A percentile compares a stretch with the other conserved stretches of the same genome.
Conservation (phyloP, 1,139 yeast species). For the Pichia sp. region DNA sequence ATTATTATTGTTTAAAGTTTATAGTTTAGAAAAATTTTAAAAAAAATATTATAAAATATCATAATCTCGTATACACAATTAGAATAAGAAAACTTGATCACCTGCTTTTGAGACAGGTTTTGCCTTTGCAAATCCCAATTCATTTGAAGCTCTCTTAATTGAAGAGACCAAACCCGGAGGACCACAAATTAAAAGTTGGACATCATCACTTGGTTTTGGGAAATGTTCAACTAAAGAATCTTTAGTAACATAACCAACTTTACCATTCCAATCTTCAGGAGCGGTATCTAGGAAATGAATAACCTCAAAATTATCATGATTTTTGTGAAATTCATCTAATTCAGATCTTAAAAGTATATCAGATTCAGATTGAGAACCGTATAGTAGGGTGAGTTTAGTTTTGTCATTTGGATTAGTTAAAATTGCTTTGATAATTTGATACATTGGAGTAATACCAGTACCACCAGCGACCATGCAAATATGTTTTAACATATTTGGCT, state of each 20-base stretch:
- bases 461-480: constrained; percentile 95
- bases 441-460: constrained; percentile 93
- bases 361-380: constrained; percentile 68
- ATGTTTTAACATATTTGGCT: constrained; percentile 68
- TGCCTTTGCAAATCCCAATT: constrained; percentile 78
- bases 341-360: constrained; percentile 78
- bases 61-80: no score
- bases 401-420: constrained; percentile 72
- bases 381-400: constrained; percentile 72
- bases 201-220: constrained; percentile 57
- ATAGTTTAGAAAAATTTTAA: background rate
- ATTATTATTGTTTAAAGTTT: background rate
- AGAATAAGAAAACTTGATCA: constrained; percentile 88
- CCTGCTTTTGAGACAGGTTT: constrained; percentile 87
- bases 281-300: constrained; percentile 75
- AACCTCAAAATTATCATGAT: constrained; percentile 61
- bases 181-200: constrained; percentile 83
- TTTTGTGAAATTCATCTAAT: constrained; percentile 59
- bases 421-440: constrained; percentile 71
- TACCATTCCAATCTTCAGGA: constrained; percentile 71
- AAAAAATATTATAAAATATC: background rate
- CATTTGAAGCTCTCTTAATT: constrained; percentile 72
- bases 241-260: constrained; percentile 73
- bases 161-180: constrained; percentile 87
- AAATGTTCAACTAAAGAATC: constrained; percentile 63